Percentiles rank a stretch among this genome's conserved stretches.
phyloP scores from a whole-genome alignment of 140 eudicot genomes.

The Erigeron philadelphicus region DNA sequence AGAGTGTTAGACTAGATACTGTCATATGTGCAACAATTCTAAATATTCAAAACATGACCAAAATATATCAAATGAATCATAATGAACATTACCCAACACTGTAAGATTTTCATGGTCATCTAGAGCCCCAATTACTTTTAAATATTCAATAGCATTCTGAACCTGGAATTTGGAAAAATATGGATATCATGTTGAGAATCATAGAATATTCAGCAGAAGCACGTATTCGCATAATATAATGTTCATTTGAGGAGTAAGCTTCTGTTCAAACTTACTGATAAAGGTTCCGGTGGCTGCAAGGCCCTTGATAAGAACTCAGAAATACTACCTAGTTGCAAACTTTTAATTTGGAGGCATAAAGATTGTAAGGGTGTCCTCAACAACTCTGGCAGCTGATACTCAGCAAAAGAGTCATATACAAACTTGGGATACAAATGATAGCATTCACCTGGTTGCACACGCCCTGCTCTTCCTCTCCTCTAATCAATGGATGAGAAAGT shows the following conservation, averaged over 20 bases:
- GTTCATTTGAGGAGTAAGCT: not conserved
- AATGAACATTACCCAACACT: constrained; percentile 51
- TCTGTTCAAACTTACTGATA: constrained; percentile 60
- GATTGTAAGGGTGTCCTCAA: constrained; percentile 94
- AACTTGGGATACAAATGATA: constrained; percentile 83
- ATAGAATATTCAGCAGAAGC: constrained; percentile 8
- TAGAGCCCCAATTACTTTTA: constrained; percentile 85
- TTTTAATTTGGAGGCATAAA: constrained; percentile 86
- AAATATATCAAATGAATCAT: not conserved
- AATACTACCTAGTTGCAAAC: constrained; percentile 81
- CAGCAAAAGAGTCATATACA: constrained; percentile 77
- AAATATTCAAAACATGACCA: not conserved
- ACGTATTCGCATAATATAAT: constrained; percentile 4
- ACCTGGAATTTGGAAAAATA: constrained; percentile 46
- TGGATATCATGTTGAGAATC: not conserved
- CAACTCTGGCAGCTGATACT: constrained; percentile 92
- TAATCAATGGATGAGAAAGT: constrained; percentile 25
- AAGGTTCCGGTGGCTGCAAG: constrained; percentile 85
- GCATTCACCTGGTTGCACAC: constrained; percentile 98
- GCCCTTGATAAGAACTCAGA: constrained; percentile 85
- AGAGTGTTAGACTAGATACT: not conserved
- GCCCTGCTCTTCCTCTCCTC: constrained; percentile 99
- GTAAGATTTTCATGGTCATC: constrained; percentile 91
- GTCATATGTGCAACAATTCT: not conserved
- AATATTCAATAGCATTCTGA: constrained; percentile 79